These are phyloP conservation scores for Endotrypanum monterogeii DNA, from an alignment of 208 protist species.

Conservation along the genomic window DNA sequence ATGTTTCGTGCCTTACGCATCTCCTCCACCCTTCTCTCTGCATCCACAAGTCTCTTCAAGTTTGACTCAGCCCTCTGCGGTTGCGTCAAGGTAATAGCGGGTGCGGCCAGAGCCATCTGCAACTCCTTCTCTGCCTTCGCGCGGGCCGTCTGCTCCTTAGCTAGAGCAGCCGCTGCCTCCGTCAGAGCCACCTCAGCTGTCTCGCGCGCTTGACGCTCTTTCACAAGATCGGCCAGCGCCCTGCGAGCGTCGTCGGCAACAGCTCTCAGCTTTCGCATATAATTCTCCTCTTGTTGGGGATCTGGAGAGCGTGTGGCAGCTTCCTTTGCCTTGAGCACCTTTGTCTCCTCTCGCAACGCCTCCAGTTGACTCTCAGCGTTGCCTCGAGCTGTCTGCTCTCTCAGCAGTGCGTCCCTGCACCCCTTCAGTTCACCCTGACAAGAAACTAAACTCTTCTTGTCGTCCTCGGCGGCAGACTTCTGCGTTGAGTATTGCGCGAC, in stretches of 20 bases:
- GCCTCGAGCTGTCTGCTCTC: slow-evolving; percentile 23
- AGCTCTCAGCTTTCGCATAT: slow-evolving; percentile 27
- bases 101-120: slow-evolving; percentile 12
- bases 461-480: slow-evolving; percentile 20
- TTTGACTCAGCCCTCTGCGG: slow-evolving; percentile 16
- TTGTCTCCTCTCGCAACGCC: slow-evolving; percentile 18
- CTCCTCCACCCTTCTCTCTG: slow-evolving; percentile 29
- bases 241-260: slow-evolving; percentile 32
- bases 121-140: slow-evolving; percentile 40
- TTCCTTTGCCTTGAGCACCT: slow-evolving; percentile 9
- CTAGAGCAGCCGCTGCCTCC: slow-evolving; percentile 15
- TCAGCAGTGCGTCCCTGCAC: slow-evolving; percentile 10
- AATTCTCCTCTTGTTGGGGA: slow-evolving; percentile 12
- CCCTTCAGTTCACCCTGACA: slow-evolving; percentile 15
- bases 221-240: slow-evolving; percentile 31
- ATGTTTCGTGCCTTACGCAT: slow-evolving; percentile 31
- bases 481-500: slow-evolving; percentile 20
- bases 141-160: slow-evolving; percentile 35
- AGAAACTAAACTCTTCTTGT: slow-evolving; percentile 12
- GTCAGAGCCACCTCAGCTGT: slow-evolving; percentile 22
- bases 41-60: slow-evolving; percentile 32
- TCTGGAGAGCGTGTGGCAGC: neutral
- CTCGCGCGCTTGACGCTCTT: slow-evolving; percentile 34
- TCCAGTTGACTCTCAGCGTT: slow-evolving; percentile 14
- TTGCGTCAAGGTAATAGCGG: neutral